Base-by-base conservation (phyloP, 2,329 filamentous ascomycete genomes). In the Metarhizium anisopliae region DNA sequence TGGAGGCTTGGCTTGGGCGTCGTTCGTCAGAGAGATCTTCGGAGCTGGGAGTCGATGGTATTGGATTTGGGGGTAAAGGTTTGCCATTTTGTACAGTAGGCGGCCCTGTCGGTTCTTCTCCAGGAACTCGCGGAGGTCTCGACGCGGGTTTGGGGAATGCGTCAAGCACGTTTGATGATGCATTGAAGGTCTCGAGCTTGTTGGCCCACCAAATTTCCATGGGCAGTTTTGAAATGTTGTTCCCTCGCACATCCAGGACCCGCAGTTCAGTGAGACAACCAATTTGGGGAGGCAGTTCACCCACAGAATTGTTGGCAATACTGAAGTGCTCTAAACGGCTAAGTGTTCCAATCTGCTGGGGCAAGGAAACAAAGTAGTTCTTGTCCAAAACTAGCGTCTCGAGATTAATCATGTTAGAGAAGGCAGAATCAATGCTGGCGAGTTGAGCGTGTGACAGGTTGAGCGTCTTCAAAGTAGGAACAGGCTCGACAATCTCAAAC, bases 121-220 rank as follows among this genome's bases (percentile, higher is more conserved):
- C 78, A 2, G 82, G 81, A 10, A 79, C 70, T 52, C 87, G 83
- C 18, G 85, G 82, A 50, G 84, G 75, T 51, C 89, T 84, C 8
- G 87, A 87, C 2, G 85, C 81, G 25, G 90, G 90, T 67, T 95
- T 96, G 1, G 94, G 94, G 67, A 99, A 97, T 45, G 83, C 84
- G 52, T 92, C 87, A 20, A 99, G 78, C 6, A 97, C 86, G 63
- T 99, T 99, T 11, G 94, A 96, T 0, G 93, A 97, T 13, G 95
- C 86, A 64, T 99, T 99, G 57, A 99, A 80, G 0, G 87, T 93
- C 70, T 97, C 92, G 55, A 99, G 73, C 67, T 87, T 91, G 63
- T 87, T 86, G 53, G 93, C 93, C 78, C 90, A 93, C 94, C 94
- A 99, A n/a, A 99, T 80, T 67, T 99, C 94, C 66, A 89, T 84